Conservation (phyloP, 2,329 filamentous ascomycete genomes). For the Aureobasidium subglaciale region DNA sequence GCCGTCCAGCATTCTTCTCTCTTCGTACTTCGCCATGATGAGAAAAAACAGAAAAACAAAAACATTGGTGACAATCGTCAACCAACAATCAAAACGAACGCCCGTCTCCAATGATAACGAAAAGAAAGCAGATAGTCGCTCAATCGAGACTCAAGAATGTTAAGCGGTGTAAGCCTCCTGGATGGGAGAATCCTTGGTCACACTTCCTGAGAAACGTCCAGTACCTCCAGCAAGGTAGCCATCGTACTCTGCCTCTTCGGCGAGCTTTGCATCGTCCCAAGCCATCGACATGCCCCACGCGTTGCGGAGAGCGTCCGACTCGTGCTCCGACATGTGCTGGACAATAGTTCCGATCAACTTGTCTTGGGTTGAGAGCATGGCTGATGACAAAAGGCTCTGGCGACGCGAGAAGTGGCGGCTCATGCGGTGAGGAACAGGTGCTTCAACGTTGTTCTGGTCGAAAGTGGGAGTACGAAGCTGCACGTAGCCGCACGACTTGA, state of each 20-base stretch:
- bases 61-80: not conserved
- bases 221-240: conserved; percentile 34
- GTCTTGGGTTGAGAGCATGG: conserved; percentile 34
- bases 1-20: not conserved
- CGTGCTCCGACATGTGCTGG: conserved; percentile 29
- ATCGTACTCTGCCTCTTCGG: conserved; percentile 36
- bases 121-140: not conserved
- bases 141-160: not conserved
- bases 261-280: conserved; percentile 25
- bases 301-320: conserved; percentile 27
- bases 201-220: conserved; percentile 33
- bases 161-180: not conserved
- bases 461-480: conserved; percentile 30
- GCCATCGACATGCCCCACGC: conserved; percentile 29
- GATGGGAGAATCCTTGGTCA: conserved; percentile 7
- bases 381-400: conserved; percentile 24
- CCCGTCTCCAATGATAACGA: not conserved
- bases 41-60: not conserved
- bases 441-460: conserved; percentile 31
- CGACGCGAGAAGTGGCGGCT: conserved; percentile 28
- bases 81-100: not conserved
- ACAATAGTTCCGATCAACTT: conserved; percentile 33
- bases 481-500: conserved; percentile 58
- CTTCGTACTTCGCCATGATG: not conserved
- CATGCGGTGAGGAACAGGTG: conserved; percentile 16